phyloP scores from a whole-genome alignment of 2,329 filamentous ascomycete genomes.

The Trichoderma sp. region DNA sequence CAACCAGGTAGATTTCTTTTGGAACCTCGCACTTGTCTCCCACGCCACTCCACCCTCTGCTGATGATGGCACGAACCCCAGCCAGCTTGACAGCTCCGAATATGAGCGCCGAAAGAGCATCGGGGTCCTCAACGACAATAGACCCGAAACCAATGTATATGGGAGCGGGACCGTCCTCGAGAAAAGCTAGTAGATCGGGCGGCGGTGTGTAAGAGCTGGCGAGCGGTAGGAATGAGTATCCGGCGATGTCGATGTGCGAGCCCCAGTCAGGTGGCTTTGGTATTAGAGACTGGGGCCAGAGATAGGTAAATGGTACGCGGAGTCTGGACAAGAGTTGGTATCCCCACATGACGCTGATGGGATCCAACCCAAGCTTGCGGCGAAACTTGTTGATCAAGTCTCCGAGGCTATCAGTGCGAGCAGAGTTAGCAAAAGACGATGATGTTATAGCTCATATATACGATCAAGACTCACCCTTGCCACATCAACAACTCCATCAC shows the following conservation, averaged over 20 bases:
- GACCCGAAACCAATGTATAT: slow-evolving; percentile 69
- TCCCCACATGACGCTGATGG: slow-evolving; percentile 66
- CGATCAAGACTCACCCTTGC: slow-evolving; percentile 22
- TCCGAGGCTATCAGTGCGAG: slow-evolving; percentile 64
- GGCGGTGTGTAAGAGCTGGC: slow-evolving; percentile 56
- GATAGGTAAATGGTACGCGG: slow-evolving; percentile 68
- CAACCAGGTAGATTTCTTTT: slow-evolving; percentile 60
- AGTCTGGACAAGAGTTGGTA: slow-evolving; percentile 64
- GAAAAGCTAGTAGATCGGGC: slow-evolving; percentile 54
- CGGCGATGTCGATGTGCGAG: slow-evolving; percentile 59
- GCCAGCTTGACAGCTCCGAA: slow-evolving; percentile 59
- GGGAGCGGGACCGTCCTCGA: slow-evolving; percentile 58
- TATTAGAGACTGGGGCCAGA: slow-evolving; percentile 69
- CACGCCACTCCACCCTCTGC: slow-evolving; percentile 65
- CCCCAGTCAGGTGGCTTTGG: slow-evolving; percentile 66
- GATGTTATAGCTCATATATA: background rate
- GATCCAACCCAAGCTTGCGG: slow-evolving; percentile 62
- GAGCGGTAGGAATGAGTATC: slow-evolving; percentile 62
- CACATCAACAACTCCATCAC: slow-evolving; percentile 26
- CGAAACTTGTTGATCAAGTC: slow-evolving; percentile 73
- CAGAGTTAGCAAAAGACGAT: slow-evolving; percentile 43
- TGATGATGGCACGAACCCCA: slow-evolving; percentile 62
- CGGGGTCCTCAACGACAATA: slow-evolving; percentile 65
- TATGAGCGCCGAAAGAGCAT: slow-evolving; percentile 58
- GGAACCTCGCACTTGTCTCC: slow-evolving; percentile 49